These are phyloP conservation scores for Xylaria intraflava DNA, from an alignment of 495 filamentous ascomycete genomes.

Conservation along the genomic window DNA sequence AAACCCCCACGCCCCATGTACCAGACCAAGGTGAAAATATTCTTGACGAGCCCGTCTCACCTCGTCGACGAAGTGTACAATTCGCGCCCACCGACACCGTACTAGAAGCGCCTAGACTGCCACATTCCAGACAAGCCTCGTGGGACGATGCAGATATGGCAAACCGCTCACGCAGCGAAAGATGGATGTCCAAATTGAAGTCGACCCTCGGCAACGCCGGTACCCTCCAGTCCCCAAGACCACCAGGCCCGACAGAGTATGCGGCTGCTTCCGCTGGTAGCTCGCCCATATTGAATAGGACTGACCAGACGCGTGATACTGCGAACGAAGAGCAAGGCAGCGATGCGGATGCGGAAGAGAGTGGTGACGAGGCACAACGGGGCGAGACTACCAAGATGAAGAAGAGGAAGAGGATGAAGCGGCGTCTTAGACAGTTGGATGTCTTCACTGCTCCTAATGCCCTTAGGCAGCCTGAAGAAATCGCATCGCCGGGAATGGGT, in stretches of 20 bases:
- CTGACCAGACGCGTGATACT: constrained; percentile 38
- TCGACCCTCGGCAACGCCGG: constrained; percentile 43
- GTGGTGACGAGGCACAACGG: constrained; percentile 45
- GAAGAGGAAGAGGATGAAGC: constrained; percentile 51
- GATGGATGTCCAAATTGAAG: constrained; percentile 63
- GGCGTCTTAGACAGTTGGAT: constrained; percentile 41
- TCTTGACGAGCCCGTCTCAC: constrained; percentile 20
- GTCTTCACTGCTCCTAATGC: constrained; percentile 37
- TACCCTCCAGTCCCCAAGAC: constrained; percentile 41
- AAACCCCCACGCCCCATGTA: background rate
- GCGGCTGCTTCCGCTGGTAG: constrained; percentile 33
- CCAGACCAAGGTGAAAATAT: constrained; percentile 14
- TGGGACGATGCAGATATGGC: constrained; percentile 51
- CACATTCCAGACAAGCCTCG: constrained; percentile 50
- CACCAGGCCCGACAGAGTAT: constrained; percentile 25
- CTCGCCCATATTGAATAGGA: constrained; percentile 40
- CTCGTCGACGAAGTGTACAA: constrained; percentile 56
- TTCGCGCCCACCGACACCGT: constrained; percentile 49
- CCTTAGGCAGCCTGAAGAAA: constrained; percentile 23
- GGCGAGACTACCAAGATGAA: constrained; percentile 42
- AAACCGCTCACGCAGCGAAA: constrained; percentile 50
- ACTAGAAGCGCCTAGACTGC: constrained; percentile 31
- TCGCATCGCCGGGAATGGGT: constrained; percentile 25
- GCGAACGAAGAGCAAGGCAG: constrained; percentile 55
- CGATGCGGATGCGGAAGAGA: constrained; percentile 75